phyloP scores from a whole-genome alignment of 139 green algal species.

The Closterium sp. region DNA sequence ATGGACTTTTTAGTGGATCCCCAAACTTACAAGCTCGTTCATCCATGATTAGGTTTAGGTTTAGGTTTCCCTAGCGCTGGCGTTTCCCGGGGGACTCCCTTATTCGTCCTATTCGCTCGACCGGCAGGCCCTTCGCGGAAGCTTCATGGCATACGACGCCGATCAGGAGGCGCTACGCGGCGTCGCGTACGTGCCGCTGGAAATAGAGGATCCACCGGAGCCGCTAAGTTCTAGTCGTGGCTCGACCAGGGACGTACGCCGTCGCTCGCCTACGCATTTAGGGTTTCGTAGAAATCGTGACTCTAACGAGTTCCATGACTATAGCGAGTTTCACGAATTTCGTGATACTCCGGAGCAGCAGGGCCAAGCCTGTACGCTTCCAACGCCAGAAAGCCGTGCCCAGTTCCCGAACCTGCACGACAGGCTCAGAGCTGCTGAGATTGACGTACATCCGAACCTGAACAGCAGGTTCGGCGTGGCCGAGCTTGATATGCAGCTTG shows the following conservation, averaged over 20 bases:
- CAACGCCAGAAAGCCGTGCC: not conserved
- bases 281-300: not conserved
- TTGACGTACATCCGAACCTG: not conserved
- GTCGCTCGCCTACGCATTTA: not conserved
- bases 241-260: not conserved
- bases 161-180: not conserved
- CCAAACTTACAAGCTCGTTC: no score
- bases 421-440: not conserved
- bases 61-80: not conserved
- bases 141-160: not conserved
- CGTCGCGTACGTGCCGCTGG: not conserved
- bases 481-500: not conserved
- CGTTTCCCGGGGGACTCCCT: not conserved
- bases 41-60: not conserved
- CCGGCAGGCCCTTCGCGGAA: not conserved
- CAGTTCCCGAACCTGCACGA: not conserved
- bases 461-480: not conserved
- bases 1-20: no score
- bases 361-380: not conserved
- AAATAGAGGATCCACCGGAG: not conserved
- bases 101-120: not conserved
- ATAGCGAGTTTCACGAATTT: not conserved
- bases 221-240: not conserved
- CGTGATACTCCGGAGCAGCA: not conserved
- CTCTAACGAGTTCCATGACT: not conserved